Percentiles rank a stretch among this genome's conserved stretches.
phyloP scores from a whole-genome alignment of 1,284 basidiomycete species.

The Ustilago trichophora region DNA sequence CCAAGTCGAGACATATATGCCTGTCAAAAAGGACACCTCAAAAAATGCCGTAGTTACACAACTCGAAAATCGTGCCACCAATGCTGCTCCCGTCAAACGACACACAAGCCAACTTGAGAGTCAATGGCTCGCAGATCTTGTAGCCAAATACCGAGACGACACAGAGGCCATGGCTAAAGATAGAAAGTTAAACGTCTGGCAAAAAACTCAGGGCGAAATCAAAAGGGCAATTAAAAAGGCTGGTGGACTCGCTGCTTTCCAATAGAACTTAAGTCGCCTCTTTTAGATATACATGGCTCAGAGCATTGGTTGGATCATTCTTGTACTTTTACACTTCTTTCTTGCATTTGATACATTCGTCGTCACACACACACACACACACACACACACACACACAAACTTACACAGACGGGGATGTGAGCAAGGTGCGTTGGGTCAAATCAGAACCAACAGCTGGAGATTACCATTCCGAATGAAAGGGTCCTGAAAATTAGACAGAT shows the following conservation, averaged over 20 bases:
- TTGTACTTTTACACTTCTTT: too few relatives aligned
- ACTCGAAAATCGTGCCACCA: constrained; percentile 20
- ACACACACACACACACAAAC: too few relatives aligned
- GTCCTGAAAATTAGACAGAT: too few relatives aligned
- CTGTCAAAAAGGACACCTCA: too few relatives aligned
- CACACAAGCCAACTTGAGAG: constrained; percentile 78
- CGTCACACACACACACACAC: too few relatives aligned
- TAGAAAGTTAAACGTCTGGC: constrained; percentile 80
- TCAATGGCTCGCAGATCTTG: constrained; percentile 75
- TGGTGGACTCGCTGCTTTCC: constrained; percentile 38
- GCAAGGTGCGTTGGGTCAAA: too few relatives aligned
- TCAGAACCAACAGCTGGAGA: too few relatives aligned
- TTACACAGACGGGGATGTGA: too few relatives aligned
- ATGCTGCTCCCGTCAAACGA: constrained; percentile 70
- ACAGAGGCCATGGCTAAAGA: constrained; percentile 81
- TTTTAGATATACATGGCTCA: too few relatives aligned
- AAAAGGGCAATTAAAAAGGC: constrained; percentile 66
- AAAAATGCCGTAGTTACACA: constrained; percentile 8
- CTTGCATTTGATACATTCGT: too few relatives aligned
- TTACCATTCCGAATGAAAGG: too few relatives aligned
- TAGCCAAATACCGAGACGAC: constrained; percentile 78
- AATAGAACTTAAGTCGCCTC: background rate
- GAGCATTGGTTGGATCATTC: too few relatives aligned
- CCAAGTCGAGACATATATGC: constrained; percentile 23
- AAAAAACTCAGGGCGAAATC: constrained; percentile 86